Percentiles rank a stretch among this genome's conserved stretches.
Conservation (phyloP, 495 filamentous ascomycete genomes). For the Penicillium verhagenii region DNA sequence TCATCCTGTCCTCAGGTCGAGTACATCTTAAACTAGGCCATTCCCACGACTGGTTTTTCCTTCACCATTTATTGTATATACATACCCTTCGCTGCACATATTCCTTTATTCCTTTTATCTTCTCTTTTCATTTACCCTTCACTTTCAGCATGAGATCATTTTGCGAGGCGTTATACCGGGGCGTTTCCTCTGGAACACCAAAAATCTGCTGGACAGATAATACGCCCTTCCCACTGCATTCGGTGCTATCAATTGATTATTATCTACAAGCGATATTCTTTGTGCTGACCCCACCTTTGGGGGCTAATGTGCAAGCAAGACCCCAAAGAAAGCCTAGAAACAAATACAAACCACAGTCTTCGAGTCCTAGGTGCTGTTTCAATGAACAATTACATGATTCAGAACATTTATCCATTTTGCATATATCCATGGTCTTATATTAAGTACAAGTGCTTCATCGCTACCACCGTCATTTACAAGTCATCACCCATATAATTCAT, state of each 20-base stretch:
- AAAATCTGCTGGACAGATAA: slow-evolving; percentile 15
- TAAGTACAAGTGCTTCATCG: background rate
- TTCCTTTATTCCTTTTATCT: background rate
- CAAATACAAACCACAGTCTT: background rate
- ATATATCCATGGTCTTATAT: background rate
- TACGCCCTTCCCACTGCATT: background rate
- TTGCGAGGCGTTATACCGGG: slow-evolving; percentile 17
- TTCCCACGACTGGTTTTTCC: background rate
- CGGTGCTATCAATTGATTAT: slow-evolving; percentile 1
- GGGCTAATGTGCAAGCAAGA: background rate
- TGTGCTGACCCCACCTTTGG: background rate
- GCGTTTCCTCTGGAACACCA: background rate
- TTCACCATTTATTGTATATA: slow-evolving; percentile 4
- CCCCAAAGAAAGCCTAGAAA: too few relatives aligned
- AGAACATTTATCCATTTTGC: background rate
- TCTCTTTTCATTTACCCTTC: background rate
- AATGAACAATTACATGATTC: background rate
- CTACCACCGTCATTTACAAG: background rate
- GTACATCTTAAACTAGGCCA: slow-evolving; percentile 26
- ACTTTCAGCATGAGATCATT: slow-evolving; percentile 12
- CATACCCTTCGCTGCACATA: slow-evolving; percentile 15
- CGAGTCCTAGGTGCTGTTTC: background rate
- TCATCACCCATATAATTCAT: background rate
- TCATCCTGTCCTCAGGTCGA: slow-evolving; percentile 29
- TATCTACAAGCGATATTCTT: background rate